A percentile compares a stretch with the other conserved stretches of the same genome.
Evolutionary conservation across 768 basidiomycete species (phyloP).

Genomic region (Boletus edulis): DNA sequence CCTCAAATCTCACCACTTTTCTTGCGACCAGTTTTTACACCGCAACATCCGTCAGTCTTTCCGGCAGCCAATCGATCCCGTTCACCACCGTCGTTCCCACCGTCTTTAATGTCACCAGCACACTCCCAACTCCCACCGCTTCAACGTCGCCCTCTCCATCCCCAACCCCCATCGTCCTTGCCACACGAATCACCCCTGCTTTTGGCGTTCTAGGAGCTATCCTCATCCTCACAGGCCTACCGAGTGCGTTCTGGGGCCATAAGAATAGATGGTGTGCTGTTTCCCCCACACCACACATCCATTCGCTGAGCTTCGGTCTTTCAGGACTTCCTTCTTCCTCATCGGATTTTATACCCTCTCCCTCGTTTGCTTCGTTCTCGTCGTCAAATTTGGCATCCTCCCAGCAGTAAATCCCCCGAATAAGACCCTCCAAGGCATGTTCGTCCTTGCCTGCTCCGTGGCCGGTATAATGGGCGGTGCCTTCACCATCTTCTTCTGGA

Average conservation of each 20-base stretch:
- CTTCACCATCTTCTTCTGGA: slow-evolving; percentile 90
- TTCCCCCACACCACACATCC: background rate
- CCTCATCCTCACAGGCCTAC: slow-evolving; percentile 86
- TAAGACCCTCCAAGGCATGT: slow-evolving; percentile 80
- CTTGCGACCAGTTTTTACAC: slow-evolving; percentile 54
- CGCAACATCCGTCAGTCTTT: slow-evolving; percentile 44
- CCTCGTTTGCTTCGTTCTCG: slow-evolving; percentile 82
- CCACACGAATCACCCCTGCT: slow-evolving; percentile 77
- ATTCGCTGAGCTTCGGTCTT: slow-evolving; percentile 13
- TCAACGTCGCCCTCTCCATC: slow-evolving; percentile 41
- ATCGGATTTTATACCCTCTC: slow-evolving; percentile 89
- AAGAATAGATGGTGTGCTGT: slow-evolving; percentile 85
- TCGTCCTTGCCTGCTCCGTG: slow-evolving; percentile 77
- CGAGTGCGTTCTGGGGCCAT: slow-evolving; percentile 89
- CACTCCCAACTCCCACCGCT: slow-evolving; percentile 47
- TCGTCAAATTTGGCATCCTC: slow-evolving; percentile 84
- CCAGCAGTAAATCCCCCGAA: slow-evolving; percentile 81
- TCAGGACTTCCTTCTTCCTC: slow-evolving; percentile 90
- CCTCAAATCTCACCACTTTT: slow-evolving; percentile 47
- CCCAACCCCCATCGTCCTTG: slow-evolving; percentile 38
- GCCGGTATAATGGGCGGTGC: slow-evolving; percentile 84
- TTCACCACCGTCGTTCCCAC: slow-evolving; percentile 58
- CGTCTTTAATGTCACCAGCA: slow-evolving; percentile 59
- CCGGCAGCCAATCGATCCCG: slow-evolving; percentile 47
- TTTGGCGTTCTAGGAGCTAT: slow-evolving; percentile 88